Evolutionary conservation across 2,329 filamentous ascomycete species (phyloP).

Genomic region (Colletotrichum navitas): DNA sequence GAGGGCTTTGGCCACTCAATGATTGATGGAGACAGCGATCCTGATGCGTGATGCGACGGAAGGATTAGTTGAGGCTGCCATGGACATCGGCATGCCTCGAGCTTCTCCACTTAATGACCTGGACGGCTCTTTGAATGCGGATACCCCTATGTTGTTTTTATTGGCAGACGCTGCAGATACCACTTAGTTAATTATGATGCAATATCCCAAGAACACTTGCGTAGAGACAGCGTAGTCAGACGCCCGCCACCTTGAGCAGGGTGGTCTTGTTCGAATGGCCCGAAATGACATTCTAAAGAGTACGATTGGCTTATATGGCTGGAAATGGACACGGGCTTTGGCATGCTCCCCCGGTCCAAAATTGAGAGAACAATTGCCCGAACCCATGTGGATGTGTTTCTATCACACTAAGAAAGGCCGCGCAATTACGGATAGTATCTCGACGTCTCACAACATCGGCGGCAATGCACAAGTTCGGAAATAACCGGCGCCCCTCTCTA

Average conservation of each 20-base stretch:
- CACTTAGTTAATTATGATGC: constrained; percentile 9
- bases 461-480: not conserved
- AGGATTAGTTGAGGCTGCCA: constrained; percentile 4
- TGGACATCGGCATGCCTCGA: not conserved
- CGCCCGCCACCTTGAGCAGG: constrained; percentile 4
- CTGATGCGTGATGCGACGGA: constrained; percentile 50
- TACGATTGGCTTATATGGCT: constrained; percentile 19
- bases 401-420: constrained; percentile 6
- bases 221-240: not conserved
- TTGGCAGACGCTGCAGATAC: constrained; percentile 30
- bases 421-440: not conserved
- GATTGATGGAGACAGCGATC: constrained; percentile 52
- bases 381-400: not conserved
- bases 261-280: constrained; percentile 3
- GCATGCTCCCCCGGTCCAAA: not conserved
- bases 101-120: not conserved
- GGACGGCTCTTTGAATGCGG: constrained; percentile 26
- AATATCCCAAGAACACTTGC: not conserved
- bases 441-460: constrained; percentile 3
- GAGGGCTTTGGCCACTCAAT: constrained; percentile 53
- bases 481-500: not conserved
- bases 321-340: constrained; percentile 8
- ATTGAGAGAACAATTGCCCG: not conserved
- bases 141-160: constrained; percentile 33
- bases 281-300: constrained; percentile 10